Percentiles rank a stretch among this genome's conserved stretches.
Evolutionary conservation across 192 early-diverging fungal genomes (phyloP).

Genomic region (Coemansia sp.): DNA sequence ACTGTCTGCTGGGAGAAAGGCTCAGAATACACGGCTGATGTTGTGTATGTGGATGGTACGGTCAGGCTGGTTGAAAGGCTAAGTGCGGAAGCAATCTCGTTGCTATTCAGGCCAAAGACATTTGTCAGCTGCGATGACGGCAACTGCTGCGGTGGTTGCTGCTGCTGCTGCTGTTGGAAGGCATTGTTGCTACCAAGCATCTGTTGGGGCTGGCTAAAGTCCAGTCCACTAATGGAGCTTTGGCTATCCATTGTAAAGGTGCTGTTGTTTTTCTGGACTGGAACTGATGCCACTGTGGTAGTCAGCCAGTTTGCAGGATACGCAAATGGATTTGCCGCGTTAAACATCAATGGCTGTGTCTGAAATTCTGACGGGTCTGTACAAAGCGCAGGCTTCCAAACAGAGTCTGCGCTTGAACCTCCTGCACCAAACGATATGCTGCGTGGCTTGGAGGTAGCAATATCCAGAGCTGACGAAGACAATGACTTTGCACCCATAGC

Average conservation of each 20-base stretch:
- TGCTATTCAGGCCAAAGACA: not conserved
- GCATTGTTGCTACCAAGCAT: not conserved
- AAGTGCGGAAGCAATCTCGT: not conserved
- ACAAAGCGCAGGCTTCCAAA: not conserved
- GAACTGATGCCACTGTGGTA: not conserved
- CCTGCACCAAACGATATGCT: constrained; percentile 25
- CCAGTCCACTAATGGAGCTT: not conserved
- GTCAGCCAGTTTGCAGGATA: constrained; percentile 11
- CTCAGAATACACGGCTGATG: not conserved
- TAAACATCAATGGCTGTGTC: not conserved
- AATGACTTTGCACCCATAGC: not conserved
- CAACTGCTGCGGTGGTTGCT: not conserved
- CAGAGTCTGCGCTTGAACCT: not conserved
- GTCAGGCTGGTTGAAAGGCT: not conserved
- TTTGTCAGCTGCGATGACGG: not conserved
- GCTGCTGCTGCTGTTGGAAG: not conserved
- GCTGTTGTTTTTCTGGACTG: not conserved
- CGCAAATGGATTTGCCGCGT: not conserved
- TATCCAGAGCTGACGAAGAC: not conserved
- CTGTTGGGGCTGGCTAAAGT: not conserved
- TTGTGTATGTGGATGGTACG: not conserved
- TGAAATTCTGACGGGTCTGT: constrained; percentile 1
- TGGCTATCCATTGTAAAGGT: not conserved
- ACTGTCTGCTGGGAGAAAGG: not conserved
- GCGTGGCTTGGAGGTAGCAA: constrained; percentile 17